Percentiles rank a stretch among this genome's conserved stretches.
Evolutionary conservation across 2,329 filamentous ascomycete species (phyloP).

Genomic region (Hypoxylon sp.): DNA sequence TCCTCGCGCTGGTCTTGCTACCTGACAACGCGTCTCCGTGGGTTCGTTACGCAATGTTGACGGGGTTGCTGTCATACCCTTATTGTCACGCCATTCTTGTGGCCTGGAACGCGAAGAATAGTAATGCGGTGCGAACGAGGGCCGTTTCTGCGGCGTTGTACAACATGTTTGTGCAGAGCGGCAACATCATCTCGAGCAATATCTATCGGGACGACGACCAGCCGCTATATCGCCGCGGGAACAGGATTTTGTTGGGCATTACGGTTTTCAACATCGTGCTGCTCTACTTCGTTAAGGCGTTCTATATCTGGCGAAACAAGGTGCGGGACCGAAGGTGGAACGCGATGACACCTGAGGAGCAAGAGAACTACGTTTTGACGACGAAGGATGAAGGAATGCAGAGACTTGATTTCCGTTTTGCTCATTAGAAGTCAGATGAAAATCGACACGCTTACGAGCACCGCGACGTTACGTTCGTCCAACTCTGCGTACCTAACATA

Average conservation of each 20-base stretch:
- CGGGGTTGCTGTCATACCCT: slow-evolving; percentile 63
- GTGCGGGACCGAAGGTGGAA: slow-evolving; percentile 61
- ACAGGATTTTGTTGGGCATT: slow-evolving; percentile 65
- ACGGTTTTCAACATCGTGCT: slow-evolving; percentile 63
- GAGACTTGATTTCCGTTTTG: slow-evolving; percentile 69
- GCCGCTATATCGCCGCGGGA: slow-evolving; percentile 66
- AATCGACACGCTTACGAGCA: neutral
- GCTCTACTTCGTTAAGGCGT: slow-evolving; percentile 62
- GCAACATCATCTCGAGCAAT: slow-evolving; percentile 62
- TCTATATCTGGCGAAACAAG: slow-evolving; percentile 65
- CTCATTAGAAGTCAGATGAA: slow-evolving; percentile 56
- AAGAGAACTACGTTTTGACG: slow-evolving; percentile 63
- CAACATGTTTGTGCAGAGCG: slow-evolving; percentile 65
- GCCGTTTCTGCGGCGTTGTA: slow-evolving; percentile 65
- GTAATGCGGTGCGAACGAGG: slow-evolving; percentile 64
- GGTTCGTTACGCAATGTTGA: slow-evolving; percentile 59
- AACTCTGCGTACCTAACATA: neutral
- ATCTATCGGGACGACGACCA: slow-evolving; percentile 70
- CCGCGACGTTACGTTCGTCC: slow-evolving; percentile 1
- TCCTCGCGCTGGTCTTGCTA: slow-evolving; percentile 61
- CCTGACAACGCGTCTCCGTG: slow-evolving; percentile 58
- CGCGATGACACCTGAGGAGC: slow-evolving; percentile 61
- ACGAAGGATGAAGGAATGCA: slow-evolving; percentile 65
- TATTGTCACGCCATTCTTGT: slow-evolving; percentile 66
- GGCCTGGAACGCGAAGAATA: slow-evolving; percentile 64